Conservation (phyloP, 805 yeast species). For the Metschnikowia cubensis region DNA sequence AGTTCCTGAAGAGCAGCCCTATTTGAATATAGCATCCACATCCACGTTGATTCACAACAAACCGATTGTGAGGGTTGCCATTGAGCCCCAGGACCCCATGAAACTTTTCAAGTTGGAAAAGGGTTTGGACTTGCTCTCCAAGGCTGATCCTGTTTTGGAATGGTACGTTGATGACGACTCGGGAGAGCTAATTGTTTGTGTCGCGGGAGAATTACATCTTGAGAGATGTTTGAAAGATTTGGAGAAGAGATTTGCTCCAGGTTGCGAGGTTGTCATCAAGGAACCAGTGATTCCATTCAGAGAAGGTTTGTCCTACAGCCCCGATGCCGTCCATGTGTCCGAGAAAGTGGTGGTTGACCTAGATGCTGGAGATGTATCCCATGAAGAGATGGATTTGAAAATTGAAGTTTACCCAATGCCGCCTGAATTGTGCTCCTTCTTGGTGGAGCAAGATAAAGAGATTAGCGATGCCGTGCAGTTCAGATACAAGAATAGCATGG, state of each 20-base stretch:
- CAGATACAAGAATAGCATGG: slow-evolving; percentile 15
- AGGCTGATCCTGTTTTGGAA: slow-evolving; percentile 93
- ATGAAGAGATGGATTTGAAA: slow-evolving; percentile 37
- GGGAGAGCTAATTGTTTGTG: slow-evolving; percentile 90
- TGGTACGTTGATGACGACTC: slow-evolving; percentile 74
- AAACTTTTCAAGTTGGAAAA: slow-evolving; percentile 69
- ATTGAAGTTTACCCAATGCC: slow-evolving; percentile 63
- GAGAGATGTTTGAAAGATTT: slow-evolving; percentile 93
- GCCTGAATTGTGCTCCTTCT: slow-evolving; percentile 42
- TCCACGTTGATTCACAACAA: slow-evolving; percentile 53
- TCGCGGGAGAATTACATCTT: slow-evolving; percentile 94
- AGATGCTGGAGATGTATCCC: slow-evolving; percentile 11
- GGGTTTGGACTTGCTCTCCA: slow-evolving; percentile 74
- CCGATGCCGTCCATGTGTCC: slow-evolving; percentile 1
- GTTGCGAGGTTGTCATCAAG: slow-evolving; percentile 78
- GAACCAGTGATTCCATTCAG: slow-evolving; percentile 93
- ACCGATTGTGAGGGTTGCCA: slow-evolving; percentile 90
- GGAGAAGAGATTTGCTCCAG: slow-evolving; percentile 81
- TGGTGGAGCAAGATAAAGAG: slow-evolving; percentile 44
- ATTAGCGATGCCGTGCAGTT: slow-evolving; percentile 33
- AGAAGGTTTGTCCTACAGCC: slow-evolving; percentile 69
- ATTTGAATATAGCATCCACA: slow-evolving; percentile 55
- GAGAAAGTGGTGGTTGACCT: slow-evolving; percentile 17
- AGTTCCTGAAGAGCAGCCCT: slow-evolving; percentile 67
- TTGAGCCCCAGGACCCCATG: slow-evolving; percentile 89